Evolutionary conservation across 2,329 filamentous ascomycete genomes (phyloP), one percentile per base, ranked within the genome.

Genomic region (Xylaria hypoxylon): DNA sequence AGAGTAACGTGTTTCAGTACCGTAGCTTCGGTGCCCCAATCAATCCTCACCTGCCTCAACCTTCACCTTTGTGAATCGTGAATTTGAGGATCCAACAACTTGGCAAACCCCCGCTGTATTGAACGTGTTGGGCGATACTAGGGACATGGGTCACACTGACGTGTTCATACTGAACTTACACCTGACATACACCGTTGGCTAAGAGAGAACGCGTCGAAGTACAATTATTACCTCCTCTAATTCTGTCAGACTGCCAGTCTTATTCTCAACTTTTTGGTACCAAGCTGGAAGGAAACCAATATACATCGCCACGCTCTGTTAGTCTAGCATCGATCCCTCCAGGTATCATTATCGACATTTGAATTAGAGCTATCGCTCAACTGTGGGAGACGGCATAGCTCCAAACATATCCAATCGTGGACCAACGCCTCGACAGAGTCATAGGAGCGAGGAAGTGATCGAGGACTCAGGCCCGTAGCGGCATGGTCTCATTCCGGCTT

Each of bases 1-100:
- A 38, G 35, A 57, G 24, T 57, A 55, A 45, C 13, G n/a, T 26
- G 26, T 48, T 44, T 61, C 56, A 38, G 59, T 57, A 35, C 60
- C 50, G 28, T 56, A 35, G 47, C 38, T 53, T 51, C 31, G 59
- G 64, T 61, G 48, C 42, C 42, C 22, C 33, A 45, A 45, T 15
- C 62, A 42, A 55, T 33, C 22, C n/a, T 51, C 45, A 17, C 45
- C 26, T 11, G 28, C n/a, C 48, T 42, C 47, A 28, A 10, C 24
- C 59, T 40, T 19, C 26, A 45, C 7, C 44, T 15, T 31, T 24
- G 51, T 57, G 15, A 50, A 24, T 22, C 52, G 40, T 17, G 22
- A n/a, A 38, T 38, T 38, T 50, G 51, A 38, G 40, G 60, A 53
- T 33, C 28, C 48, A 45, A 42, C 24, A 38, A 58, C 55, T 42